Percentiles rank a stretch among this genome's conserved stretches.
phyloP scores from a whole-genome alignment of 306 rosid genomes.

The Argentina anserina region DNA sequence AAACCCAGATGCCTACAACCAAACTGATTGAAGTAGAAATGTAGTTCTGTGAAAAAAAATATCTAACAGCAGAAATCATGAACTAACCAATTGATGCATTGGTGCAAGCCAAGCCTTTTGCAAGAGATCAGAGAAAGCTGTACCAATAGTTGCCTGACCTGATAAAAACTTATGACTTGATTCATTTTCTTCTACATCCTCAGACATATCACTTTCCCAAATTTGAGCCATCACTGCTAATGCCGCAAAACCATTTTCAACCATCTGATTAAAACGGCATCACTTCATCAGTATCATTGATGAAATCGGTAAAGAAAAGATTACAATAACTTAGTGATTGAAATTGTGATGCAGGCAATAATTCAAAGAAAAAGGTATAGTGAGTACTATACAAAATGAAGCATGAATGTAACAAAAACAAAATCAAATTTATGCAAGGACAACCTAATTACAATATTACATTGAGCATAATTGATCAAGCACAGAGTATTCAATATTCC shows the following conservation, averaged over 20 bases:
- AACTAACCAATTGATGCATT: constrained; percentile 46
- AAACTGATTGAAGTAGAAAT: not conserved
- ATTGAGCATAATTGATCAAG: not conserved
- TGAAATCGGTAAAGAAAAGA: not conserved
- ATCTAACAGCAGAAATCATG: constrained; percentile 11
- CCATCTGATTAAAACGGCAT: constrained; percentile 45
- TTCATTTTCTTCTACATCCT: constrained; percentile 48
- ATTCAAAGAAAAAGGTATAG: not conserved
- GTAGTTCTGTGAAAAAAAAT: not conserved
- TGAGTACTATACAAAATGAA: not conserved
- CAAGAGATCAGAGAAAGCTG: constrained; percentile 69
- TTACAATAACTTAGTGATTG: not conserved
- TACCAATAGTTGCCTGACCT: constrained; percentile 44
- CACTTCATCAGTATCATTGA: constrained; percentile 10
- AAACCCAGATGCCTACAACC: not conserved
- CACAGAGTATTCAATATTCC: not conserved
- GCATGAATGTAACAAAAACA: not conserved
- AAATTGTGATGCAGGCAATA: not conserved
- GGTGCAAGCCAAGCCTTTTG: constrained; percentile 82
- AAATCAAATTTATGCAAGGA: not conserved
- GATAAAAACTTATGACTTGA: constrained; percentile 48
- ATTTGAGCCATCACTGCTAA: constrained; percentile 69
- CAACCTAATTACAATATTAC: not conserved
- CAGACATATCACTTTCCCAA: constrained; percentile 64
- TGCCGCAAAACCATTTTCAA: constrained; percentile 69